Conservation (phyloP, 495 filamentous ascomycete genomes). For the Massariosphaeria phaeospora region DNA sequence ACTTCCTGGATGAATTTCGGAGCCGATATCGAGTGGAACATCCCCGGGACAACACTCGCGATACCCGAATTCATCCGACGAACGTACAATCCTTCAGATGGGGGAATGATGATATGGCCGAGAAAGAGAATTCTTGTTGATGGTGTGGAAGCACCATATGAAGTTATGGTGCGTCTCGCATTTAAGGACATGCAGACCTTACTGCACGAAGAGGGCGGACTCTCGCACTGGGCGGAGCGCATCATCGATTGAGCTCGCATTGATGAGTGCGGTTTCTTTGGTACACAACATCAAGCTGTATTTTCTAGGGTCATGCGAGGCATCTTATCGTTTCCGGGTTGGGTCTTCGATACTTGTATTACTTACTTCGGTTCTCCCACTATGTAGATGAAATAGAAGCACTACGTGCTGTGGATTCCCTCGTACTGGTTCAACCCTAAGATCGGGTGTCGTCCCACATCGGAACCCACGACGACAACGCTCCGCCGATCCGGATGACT, state of each 20-base stretch:
- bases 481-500: too few species aligned
- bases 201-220: conserved; percentile 7
- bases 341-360: too few species aligned
- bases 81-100: background rate
- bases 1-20: conserved; percentile 22
- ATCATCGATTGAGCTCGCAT: conserved; percentile 9
- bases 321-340: too few species aligned
- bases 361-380: too few species aligned
- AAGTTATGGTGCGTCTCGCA: conserved; percentile 18
- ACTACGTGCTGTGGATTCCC: too few species aligned
- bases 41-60: conserved; percentile 8
- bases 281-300: too few species aligned
- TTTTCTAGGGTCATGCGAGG: too few species aligned
- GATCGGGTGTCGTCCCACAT: too few species aligned
- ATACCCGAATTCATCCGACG: conserved; percentile 4
- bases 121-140: background rate
- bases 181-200: conserved; percentile 13
- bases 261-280: too few species aligned
- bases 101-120: conserved; percentile 17
- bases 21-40: conserved; percentile 11
- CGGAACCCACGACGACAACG: too few species aligned
- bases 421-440: too few species aligned
- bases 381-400: too few species aligned
- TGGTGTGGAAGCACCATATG: conserved; percentile 19
- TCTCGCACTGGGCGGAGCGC: conserved; percentile 7